A percentile compares a stretch with the other conserved stretches of the same genome.
These are phyloP conservation scores for Russula compacta DNA, from an alignment of 768 basidiomycete species.

Conservation along the genomic window DNA sequence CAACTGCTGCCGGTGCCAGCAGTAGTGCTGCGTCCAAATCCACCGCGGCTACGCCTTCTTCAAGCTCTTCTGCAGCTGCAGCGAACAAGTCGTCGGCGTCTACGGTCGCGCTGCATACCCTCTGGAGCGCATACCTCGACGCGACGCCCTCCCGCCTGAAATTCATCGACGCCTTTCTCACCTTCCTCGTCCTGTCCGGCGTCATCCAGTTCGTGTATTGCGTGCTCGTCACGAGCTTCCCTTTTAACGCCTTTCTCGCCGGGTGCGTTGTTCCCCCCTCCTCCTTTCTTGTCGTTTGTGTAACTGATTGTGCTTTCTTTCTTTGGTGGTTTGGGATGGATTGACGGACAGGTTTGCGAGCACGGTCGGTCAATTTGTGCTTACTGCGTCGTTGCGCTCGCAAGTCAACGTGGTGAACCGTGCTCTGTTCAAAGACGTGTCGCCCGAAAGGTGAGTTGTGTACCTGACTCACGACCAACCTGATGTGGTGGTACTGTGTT, in stretches of 20 bases:
- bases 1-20: conserved; percentile 7
- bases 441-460: conserved; percentile 75
- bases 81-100: neutral
- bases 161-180: conserved; percentile 86
- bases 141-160: conserved; percentile 80
- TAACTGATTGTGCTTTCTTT: neutral
- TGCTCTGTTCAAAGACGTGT: conserved; percentile 78
- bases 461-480: neutral
- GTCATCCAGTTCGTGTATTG: conserved; percentile 88
- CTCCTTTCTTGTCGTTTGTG: neutral
- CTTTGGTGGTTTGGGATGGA: neutral
- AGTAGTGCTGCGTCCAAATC: neutral
- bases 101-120: conserved; percentile 37
- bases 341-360: conserved; percentile 63
- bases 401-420: conserved; percentile 88
- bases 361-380: conserved; percentile 93
- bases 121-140: conserved; percentile 71
- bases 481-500: neutral
- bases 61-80: neutral
- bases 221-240: conserved; percentile 83
- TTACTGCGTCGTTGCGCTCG: conserved; percentile 83
- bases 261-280: conserved; percentile 49
- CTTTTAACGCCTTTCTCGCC: conserved; percentile 95
- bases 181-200: conserved; percentile 88
- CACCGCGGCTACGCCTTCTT: neutral